Evolutionary conservation across 176 grass and related monocot species (phyloP), one percentile per base, ranked within the genome.

Genomic region (Thalia dealbata): DNA sequence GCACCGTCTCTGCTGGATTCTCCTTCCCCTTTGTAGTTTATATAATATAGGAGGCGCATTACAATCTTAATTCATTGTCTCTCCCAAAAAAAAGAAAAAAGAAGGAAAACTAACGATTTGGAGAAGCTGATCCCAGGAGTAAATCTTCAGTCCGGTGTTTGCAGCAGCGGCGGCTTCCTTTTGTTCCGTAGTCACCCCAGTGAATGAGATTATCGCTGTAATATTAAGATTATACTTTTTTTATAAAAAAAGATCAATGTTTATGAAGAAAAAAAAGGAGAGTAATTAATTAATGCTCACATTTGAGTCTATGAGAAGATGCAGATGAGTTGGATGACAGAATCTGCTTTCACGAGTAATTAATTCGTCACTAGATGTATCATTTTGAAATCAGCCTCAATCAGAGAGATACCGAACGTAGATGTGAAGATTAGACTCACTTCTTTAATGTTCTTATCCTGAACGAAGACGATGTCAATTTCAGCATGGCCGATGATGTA

Each of bases 391-490:
- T n/a, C n/a, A 38, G 32, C 32, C 32, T n/a, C n/a, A n/a, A n/a
- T n/a, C 32, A 38, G 32, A 38, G 3, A n/a, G n/a, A n/a, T 38
- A 4, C 3, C 32, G 32, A 38, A 38, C 32, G 1, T 38, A 38
- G 4, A 38, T 38, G 32, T 38, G 32, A 38, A 38, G 32, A n/a
- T n/a, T 4, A 16, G 26, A 59, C 73, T 32, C 69, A 92, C 90
- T 78, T 84, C 87, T 82, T 99, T 91, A 52, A 99, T 87, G 81
- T 99, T 99, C 85, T 92, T 99, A 69, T 99, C 90, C 78, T 99
- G 95, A 38, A 91, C 82, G 73, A 99, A 88, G 15, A 86, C 74
- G 63, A 87, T 72, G 79, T 91, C 90, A 69, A 93, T 88, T 81
- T 93, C 95, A 11, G 95, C 95, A 83, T 99, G 95, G 67, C 91